Evolutionary conservation across 805 yeast species (phyloP), one percentile per base, ranked within the genome.

Genomic region (Wickerhamomyces chambardii): DNA sequence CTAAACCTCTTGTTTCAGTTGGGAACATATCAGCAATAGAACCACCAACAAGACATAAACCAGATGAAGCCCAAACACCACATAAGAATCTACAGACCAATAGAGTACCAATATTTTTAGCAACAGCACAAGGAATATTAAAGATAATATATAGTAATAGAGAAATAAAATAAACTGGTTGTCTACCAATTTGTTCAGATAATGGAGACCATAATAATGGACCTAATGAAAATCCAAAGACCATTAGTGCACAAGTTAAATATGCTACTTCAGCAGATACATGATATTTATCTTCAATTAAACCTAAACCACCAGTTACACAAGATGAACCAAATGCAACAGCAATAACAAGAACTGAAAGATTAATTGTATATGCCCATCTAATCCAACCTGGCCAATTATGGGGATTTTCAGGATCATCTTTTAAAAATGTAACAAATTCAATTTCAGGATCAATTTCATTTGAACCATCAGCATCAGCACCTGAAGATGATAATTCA

Each of bases 311-410:
- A 47, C 95, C 95, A 18, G 95, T 80, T 48, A 85, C 81, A 53
- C 90, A 82, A 2, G 96, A 82, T 4, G 95, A 84, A 29, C 96
- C 96, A 55, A 84, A 87, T 2, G 97, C 97, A 22, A 90, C 95
- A 49, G 86, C 73, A 38, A 89, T 78, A 34, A 89, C 96, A 42
- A 84, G 67, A 24, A 75, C 44, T 2, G 95, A 77, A 17, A 84
- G 63, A 9, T 78, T 43, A 22, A 81, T 53, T 0, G 97, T 86
- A 53, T 80, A 84, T 2, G 56, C 4, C 84, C 89, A 78, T 52
- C 75, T 73, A 17, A 55, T 36, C 43, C 47, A 45, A 24, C 62
- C 36, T 18, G 70, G 61, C 97, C 97, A 87, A 57, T 87, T 87
- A 51, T 78, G 80, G 21, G 97, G 97, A 58, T 89, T 89, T 47